phyloP scores from a whole-genome alignment of 805 yeast species.

The Suhomyces sp. region DNA sequence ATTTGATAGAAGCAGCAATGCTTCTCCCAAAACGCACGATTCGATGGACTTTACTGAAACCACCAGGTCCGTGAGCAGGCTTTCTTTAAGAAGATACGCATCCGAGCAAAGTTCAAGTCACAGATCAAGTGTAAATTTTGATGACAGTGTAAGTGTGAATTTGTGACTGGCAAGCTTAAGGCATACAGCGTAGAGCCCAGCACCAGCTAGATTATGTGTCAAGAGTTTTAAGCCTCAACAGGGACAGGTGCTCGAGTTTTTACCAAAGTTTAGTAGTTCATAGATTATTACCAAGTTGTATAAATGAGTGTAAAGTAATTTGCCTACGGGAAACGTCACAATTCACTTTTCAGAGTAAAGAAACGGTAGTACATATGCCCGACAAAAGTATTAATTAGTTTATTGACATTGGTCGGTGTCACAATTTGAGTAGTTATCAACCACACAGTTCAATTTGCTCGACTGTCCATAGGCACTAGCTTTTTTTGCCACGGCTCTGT shows the following conservation, averaged over 20 bases:
- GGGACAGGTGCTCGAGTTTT: not conserved
- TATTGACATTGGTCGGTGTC: constrained; percentile 24
- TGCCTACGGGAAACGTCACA: not conserved
- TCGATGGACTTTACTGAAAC: not conserved
- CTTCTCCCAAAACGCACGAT: not conserved
- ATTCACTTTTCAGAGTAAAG: not conserved
- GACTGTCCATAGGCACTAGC: constrained; percentile 31
- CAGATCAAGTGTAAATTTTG: not conserved
- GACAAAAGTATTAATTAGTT: not conserved
- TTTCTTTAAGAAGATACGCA: not conserved
- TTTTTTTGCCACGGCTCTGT: constrained; percentile 2
- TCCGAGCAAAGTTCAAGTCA: not conserved
- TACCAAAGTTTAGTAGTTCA: not conserved
- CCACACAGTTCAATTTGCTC: constrained; percentile 23
- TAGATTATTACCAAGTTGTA: not conserved
- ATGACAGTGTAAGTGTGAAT: not conserved
- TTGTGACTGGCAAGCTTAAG: too few species aligned
- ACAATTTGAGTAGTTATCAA: constrained; percentile 31
- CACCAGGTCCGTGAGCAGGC: not conserved
- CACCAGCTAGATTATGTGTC: too few species aligned
- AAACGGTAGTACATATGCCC: not conserved
- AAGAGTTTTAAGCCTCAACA: not conserved
- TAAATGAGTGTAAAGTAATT: not conserved
- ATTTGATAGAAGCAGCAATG: not conserved
- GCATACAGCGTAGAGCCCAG: too few species aligned